Evolutionary conservation across 2,329 filamentous ascomycete genomes (phyloP).

Genomic region (Arthroderma sp.): DNA sequence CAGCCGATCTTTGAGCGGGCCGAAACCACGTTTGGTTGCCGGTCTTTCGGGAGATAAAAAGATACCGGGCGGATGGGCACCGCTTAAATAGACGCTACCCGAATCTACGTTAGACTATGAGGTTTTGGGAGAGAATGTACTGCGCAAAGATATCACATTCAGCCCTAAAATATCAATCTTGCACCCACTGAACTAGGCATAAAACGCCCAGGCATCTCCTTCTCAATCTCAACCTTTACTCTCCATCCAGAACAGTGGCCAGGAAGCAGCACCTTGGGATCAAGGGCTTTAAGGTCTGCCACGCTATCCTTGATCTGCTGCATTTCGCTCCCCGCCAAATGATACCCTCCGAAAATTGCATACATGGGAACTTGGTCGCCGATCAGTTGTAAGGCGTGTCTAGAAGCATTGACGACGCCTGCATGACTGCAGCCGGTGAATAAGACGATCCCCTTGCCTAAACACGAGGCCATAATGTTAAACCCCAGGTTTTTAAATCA

Average conservation of each 20-base stretch:
- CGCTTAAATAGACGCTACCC: too few species aligned
- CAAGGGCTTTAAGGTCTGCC: constrained; percentile 34
- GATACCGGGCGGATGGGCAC: too few species aligned
- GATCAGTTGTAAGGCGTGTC: constrained; percentile 32
- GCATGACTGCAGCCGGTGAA: constrained; percentile 46
- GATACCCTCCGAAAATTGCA: constrained; percentile 42
- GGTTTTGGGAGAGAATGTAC: too few species aligned
- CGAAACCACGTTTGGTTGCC: too few species aligned
- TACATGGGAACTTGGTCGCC: constrained; percentile 30
- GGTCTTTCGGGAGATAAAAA: too few species aligned
- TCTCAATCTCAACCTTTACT: constrained; percentile 41
- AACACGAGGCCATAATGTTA: neutral
- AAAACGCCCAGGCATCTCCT: constrained; percentile 36
- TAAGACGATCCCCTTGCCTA: constrained; percentile 40
- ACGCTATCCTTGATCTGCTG: constrained; percentile 34
- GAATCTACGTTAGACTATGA: too few species aligned
- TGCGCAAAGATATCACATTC: too few species aligned
- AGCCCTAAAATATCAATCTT: constrained; percentile 9
- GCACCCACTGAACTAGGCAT: constrained; percentile 40
- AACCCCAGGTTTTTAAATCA: neutral
- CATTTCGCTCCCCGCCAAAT: constrained; percentile 36
- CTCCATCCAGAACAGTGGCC: constrained; percentile 46
- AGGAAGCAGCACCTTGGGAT: constrained; percentile 38
- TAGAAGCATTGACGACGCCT: constrained; percentile 40
- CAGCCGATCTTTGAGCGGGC: too few species aligned